Base-by-base conservation (phyloP, 1,139 yeast species). In the Suhomyces bolitotheri region DNA sequence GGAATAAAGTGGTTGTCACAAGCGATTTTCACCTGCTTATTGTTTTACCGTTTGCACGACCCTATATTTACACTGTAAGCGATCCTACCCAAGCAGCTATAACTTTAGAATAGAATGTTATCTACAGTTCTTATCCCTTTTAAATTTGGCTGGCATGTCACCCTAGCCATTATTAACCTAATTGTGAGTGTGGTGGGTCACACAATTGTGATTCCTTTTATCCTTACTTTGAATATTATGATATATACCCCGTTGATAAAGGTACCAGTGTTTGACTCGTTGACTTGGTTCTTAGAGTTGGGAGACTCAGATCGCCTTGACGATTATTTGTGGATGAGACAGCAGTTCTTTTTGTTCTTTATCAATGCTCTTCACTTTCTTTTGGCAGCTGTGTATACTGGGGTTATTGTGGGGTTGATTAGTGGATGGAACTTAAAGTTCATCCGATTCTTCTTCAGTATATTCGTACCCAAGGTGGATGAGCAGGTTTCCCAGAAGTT, bases 181-280 rank as follows among this genome's bases (percentile, higher is more conserved):
- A 10, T 31, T 7, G 19, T 13, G 2, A 22, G 29, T 2, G 23
- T 34, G 11, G 9, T 37, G 17, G 17, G 32, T 3, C 43, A 45
- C 27, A 43, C 49, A n/a, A 16, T 46, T 7, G 32, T 43, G 31
- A 34, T 32, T 12, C 51, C 51, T 4, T 5, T 40, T 3, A 15
- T 30, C 16, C 36, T 46, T 4, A 36, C 44, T 23, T 20, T 46
- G 20, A 31, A 39, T 20, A 42, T 47, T 10, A 31, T 42, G 29
- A 25, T 47, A 7, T 47, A 46, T 27, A 43, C 44, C 5, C 45
- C 49, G 11, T 44, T 47, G 17, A 22, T 47, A 16, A 30, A 29
- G 28, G 34, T 46, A 16, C 51, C 51, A 2, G 25, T 47, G 5
- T 26, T 39, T 5, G 41, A 28, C 4, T 50, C 50, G 7, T 22